Evolutionary conservation across 108 stramenopile genomes (phyloP), one percentile per base, ranked within the genome.

Genomic region (Seminavis robusta): DNA sequence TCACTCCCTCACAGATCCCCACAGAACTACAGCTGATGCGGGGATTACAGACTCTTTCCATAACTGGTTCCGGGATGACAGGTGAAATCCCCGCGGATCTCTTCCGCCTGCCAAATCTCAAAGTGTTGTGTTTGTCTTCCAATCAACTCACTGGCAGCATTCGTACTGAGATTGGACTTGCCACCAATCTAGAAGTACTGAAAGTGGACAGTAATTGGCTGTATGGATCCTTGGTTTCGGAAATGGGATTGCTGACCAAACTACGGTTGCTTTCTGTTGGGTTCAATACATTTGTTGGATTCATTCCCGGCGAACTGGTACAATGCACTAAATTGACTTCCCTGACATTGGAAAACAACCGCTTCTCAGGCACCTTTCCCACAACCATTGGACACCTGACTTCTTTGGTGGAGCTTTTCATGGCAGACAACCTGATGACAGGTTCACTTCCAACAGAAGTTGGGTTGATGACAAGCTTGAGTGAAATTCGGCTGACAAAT

Each of bases 31-130:
- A 61, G 11, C 20, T 23, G 3, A 47, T 85, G 56, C 50, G 32
- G 20, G 65, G 64, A 39, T 48, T 77, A 47, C 49, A 51, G 17
- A 30, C 69, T 9, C 17, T 90, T 36, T 56, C 69, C 28, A 43
- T 79, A 23, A 79, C 78, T 8, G 49, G 70, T 33, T 83, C 75
- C 44, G 55, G 72, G 39, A 53, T 91, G 37, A 69, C 71, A 4
- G 84, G 86, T 25, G 77, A 82, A 0, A 82, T 92, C 50, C 90
- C 86, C 8, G 27, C 61, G 8, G 74, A 76, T 16, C n/a, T 83
- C 43, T 67, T 63, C 40, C 47, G 30, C 46, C 52, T 66, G 54
- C 62, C 69, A n/a, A 55, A 65, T n/a, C 60, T 88, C 13, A 38
- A 33, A 44, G 75, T 65, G 36, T 58, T 84, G 52, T 56, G 66